Base-by-base conservation (phyloP, 108 stramenopile genomes). In the Pseudonitzschia pungens region DNA sequence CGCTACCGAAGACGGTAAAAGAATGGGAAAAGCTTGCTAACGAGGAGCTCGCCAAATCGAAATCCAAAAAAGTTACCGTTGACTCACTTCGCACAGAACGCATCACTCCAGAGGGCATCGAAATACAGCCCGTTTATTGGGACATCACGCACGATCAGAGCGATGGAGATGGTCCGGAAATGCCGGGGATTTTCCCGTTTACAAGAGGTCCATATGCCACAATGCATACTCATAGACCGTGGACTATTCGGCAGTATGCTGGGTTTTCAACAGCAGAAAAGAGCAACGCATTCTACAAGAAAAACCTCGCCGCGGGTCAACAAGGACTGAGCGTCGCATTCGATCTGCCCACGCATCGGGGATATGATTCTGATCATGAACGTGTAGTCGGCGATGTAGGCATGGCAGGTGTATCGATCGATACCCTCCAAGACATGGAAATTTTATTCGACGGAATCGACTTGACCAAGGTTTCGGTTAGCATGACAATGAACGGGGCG, bases 401-500 rank as follows among this genome's bases (percentile, higher is more conserved):
- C 36, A 98, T 99, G 97, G 99, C 99, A 10, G 99, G 99, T 9
- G 99, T 99, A n/a, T 83, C 96, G 52, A 91, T 99, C 43, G 96
- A 97, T 79, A 83, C 91, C 0, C 82, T 99, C 16, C 86, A 96
- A 57, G 99, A 99, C 79, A 96, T 97, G 95, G 96, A 98, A 76
- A 84, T 96, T 44, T 84, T 99, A 10, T 99, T 99, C 79, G 93
- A 96, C 71, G 94, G 91, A 52, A 99, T 99, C 62, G 96, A 96
- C 27, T 85, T 99, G 45, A 97, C 94, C 74, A 81, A 96, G 41
- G 89, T 97, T 67, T 89, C 86, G 40, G 97, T 99, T n/a, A 90
- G 88, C 41, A 98, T 99, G 90, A 97, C 97, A 1, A 99, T 99
- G 99, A 99, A 99, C 83, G 99, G 99, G 18, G 99, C 97, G 9